A percentile compares a stretch with the other conserved stretches of the same genome.
phyloP scores from a whole-genome alignment of 2,329 filamentous ascomycete genomes.

The Talaromyces islandicus region DNA sequence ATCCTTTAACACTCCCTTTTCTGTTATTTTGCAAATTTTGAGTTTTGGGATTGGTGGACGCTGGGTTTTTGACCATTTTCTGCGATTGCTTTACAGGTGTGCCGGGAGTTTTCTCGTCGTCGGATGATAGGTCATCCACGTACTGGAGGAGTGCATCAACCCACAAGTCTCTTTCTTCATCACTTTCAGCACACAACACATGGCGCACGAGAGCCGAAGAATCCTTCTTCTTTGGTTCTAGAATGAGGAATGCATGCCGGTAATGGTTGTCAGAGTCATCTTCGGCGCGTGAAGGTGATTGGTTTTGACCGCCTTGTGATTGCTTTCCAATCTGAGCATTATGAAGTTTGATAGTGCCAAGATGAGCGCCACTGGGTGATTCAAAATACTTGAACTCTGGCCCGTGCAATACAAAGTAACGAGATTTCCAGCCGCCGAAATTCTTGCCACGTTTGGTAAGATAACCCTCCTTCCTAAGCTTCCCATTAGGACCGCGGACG shows the following conservation, averaged over 20 bases:
- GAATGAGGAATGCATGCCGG: constrained; percentile 87
- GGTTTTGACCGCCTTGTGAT: constrained; percentile 55
- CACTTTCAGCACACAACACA: constrained; percentile 91
- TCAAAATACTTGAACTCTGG: constrained; percentile 84
- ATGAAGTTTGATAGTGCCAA: constrained; percentile 88
- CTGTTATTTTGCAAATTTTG: constrained; percentile 22
- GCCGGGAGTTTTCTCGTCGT: constrained; percentile 21
- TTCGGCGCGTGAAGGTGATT: constrained; percentile 55
- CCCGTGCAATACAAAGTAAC: constrained; percentile 64
- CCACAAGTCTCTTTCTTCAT: constrained; percentile 87
- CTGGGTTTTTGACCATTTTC: constrained; percentile 14
- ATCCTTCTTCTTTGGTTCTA: constrained; percentile 96
- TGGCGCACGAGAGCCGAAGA: constrained; percentile 82
- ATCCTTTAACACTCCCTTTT: constrained; percentile 24
- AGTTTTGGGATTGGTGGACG: constrained; percentile 17
- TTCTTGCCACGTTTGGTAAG: constrained; percentile 97
- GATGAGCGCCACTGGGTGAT: constrained; percentile 77
- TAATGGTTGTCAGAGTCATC: constrained; percentile 91
- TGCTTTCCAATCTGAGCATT: constrained; percentile 94
- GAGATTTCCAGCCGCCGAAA: constrained; percentile 96
- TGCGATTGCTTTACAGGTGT: constrained; percentile 8
- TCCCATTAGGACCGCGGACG: constrained; percentile 53
- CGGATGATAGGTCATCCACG: constrained; percentile 55
- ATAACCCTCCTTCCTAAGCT: constrained; percentile 77
- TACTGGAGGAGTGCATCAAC: constrained; percentile 84